Conservation (phyloP, 441 rosid genomes). For the Euphorbia neoarborescens region DNA sequence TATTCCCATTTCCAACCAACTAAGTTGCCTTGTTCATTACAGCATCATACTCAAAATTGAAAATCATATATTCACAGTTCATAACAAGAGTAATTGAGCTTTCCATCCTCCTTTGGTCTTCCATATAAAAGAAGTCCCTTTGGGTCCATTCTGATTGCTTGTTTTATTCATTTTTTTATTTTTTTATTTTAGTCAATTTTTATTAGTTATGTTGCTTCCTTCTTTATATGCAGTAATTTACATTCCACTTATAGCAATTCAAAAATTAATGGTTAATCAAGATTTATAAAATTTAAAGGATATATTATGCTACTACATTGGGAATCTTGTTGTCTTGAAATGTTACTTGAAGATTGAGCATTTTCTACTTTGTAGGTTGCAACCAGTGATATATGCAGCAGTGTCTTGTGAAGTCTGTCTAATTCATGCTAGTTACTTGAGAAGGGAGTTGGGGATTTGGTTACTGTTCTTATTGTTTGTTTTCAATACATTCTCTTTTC, state of each 20-base stretch:
- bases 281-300: too few relatives aligned
- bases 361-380: background rate
- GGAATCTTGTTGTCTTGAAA: background rate
- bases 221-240: too few relatives aligned
- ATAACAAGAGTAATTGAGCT: too few relatives aligned
- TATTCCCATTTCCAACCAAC: too few relatives aligned
- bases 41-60: too few relatives aligned
- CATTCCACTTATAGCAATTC: too few relatives aligned
- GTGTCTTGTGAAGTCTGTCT: background rate
- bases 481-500: background rate
- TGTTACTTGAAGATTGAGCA: background rate
- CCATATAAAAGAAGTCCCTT: background rate
- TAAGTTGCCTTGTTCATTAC: too few relatives aligned
- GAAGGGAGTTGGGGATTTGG: constrained; percentile 8
- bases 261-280: too few relatives aligned
- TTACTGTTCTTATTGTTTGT: background rate
- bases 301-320: too few relatives aligned
- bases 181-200: too few relatives aligned
- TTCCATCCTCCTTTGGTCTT: constrained; percentile 60
- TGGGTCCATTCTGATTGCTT: constrained; percentile 6
- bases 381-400: background rate
- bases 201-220: too few relatives aligned
- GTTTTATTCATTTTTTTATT: constrained; percentile 5
- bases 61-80: too few relatives aligned
- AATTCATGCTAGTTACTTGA: constrained; percentile 3